Evolutionary conservation across 2,329 filamentous ascomycete species (phyloP).

Genomic region (Geosmithia flava): DNA sequence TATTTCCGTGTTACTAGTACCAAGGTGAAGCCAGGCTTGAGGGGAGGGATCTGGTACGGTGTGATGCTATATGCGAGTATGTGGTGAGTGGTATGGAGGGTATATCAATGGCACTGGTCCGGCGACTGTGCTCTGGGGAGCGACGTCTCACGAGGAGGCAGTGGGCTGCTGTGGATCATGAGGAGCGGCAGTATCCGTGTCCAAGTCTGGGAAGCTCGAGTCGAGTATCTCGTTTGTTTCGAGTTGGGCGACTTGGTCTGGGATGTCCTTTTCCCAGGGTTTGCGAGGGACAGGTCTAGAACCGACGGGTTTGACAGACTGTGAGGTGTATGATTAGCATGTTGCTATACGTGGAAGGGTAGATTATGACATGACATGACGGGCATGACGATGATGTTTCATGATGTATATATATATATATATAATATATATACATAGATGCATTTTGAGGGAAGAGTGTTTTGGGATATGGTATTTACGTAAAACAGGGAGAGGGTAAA

Average conservation of each 20-base stretch:
- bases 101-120: neutral
- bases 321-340: neutral
- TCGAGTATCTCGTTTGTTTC: constrained; percentile 15
- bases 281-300: constrained; percentile 36
- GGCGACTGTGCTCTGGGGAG: too few species aligned
- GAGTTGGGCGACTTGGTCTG: constrained; percentile 5
- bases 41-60: neutral
- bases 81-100: neutral
- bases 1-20: neutral
- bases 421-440: too few species aligned
- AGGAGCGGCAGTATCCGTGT: too few species aligned
- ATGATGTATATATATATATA: too few species aligned
- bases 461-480: too few species aligned
- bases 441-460: too few species aligned
- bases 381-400: too few species aligned
- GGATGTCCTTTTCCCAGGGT: constrained; percentile 67
- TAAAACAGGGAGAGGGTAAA: too few species aligned
- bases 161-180: too few species aligned
- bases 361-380: too few species aligned
- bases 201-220: constrained; percentile 22
- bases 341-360: neutral
- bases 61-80: neutral
- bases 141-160: too few species aligned
- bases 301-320: constrained; percentile 36
- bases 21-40: too few species aligned